Percentiles rank a stretch among this genome's conserved stretches.
Conservation (phyloP, 179 eudicot species). For the Patellifolia procumbens region DNA sequence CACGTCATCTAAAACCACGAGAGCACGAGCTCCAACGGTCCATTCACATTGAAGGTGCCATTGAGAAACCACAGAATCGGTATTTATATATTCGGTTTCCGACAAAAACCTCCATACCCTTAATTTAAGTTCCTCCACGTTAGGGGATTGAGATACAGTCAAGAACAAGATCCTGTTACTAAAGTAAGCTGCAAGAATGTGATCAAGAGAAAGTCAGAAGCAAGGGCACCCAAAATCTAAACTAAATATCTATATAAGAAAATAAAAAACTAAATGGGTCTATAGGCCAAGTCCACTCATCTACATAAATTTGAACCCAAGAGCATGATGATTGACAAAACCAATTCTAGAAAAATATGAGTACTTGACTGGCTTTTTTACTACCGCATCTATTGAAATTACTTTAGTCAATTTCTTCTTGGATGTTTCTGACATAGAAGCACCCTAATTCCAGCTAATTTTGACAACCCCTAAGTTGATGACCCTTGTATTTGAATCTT, state of each 20-base stretch:
- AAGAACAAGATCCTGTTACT: slow-evolving; percentile 54
- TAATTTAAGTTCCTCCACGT: slow-evolving; percentile 56
- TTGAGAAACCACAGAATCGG: slow-evolving; percentile 35
- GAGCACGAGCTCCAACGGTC: slow-evolving; percentile 30
- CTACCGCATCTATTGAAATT: neutral
- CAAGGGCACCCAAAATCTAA: neutral
- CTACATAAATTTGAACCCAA: neutral
- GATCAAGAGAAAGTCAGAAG: slow-evolving; percentile 2
- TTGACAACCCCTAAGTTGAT: too few relatives aligned
- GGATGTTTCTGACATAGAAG: too few relatives aligned
- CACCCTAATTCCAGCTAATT: too few relatives aligned
- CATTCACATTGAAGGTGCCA: slow-evolving; percentile 36
- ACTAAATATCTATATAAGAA: neutral
- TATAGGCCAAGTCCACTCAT: slow-evolving; percentile 14
- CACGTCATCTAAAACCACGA: slow-evolving; percentile 85
- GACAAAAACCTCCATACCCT: slow-evolving; percentile 60
- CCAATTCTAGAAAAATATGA: too few relatives aligned
- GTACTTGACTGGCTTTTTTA: neutral
- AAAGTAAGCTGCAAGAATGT: slow-evolving; percentile 52
- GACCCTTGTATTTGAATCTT: too few relatives aligned
- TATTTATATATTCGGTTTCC: slow-evolving; percentile 33
- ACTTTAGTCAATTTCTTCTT: too few relatives aligned
- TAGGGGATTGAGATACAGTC: slow-evolving; percentile 83
- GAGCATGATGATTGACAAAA: slow-evolving; percentile 7
- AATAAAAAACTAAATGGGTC: slow-evolving; percentile 4